Conservation (phyloP, 2,329 filamentous ascomycete species). For the Fonsecaea nubica region DNA sequence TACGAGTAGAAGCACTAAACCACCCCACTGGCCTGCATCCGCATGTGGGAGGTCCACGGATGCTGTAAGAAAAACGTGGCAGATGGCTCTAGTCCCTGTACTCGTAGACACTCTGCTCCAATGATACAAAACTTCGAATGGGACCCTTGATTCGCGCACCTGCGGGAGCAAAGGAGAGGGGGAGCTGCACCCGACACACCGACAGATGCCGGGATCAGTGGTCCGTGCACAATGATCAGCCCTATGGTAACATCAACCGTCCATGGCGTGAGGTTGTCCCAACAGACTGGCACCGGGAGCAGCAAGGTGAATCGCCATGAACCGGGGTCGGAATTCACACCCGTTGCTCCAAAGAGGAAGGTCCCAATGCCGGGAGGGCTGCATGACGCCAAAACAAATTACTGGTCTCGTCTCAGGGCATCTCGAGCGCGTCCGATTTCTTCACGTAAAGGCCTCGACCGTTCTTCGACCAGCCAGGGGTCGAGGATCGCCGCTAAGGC, state of each 20-base stretch:
- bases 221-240: slow-evolving; percentile 7
- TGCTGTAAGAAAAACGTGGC: neutral
- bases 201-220: neutral
- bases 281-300: neutral
- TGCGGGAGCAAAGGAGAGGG: neutral
- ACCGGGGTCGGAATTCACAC: neutral
- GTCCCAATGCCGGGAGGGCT: neutral
- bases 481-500: slow-evolving; percentile 39
- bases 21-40: neutral
- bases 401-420: slow-evolving; percentile 9
- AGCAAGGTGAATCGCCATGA: neutral
- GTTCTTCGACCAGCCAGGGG: slow-evolving; percentile 49
- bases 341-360: neutral
- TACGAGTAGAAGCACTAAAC: neutral
- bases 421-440: slow-evolving; percentile 31
- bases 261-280: neutral
- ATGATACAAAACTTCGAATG: neutral
- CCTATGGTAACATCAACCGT: neutral
- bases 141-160: neutral
- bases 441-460: slow-evolving; percentile 46
- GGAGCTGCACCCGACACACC: neutral
- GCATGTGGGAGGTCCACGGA: neutral
- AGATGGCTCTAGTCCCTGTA: neutral
- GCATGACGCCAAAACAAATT: neutral
- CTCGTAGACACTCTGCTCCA: neutral